Evolutionary conservation across 2,329 filamentous ascomycete genomes (phyloP), one percentile per base, ranked within the genome.

Genomic region (Penicillium sp.): DNA sequence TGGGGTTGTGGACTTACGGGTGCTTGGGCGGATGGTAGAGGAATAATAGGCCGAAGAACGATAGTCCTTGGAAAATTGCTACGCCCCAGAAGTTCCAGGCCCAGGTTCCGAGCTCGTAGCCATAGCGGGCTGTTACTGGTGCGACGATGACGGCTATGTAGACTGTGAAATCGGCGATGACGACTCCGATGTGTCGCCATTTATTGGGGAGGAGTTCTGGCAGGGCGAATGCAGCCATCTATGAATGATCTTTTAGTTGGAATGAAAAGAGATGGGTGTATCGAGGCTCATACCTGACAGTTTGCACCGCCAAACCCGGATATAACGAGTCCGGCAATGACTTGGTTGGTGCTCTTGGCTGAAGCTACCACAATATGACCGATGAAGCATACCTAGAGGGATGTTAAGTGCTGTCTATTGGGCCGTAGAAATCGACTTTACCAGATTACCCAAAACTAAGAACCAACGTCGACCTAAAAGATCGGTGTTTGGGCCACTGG

Each of bases 121-220:
- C 75, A 59, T 74, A 80, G 16, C 77, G 67, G 16, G 73, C 78
- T 10, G 75, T 76, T 9, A 81, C 75, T 3, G 78, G 78, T 0
- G 72, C 77, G 4, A 80, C 70, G 25, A 80, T 73, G 10, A 80
- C 77, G 2, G 75, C 73, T 51, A 81, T 67, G 45, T 77, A 77
- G 14, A 77, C 74, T 3, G 71, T 71, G 22, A 72, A 60, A 59
- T 78, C 76, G 4, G 77, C 76, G 42, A 80, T 67, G 2, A 76
- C 73, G 52, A 79, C 73, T 35, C 71, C 74, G 30, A 74, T 76
- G 59, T 79, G 75, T 50, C 77, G 65, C 76, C 77, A 80, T 61
- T 80, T 80, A 65, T 80, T 80, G 0, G 77, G 77, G 2, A 81
- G 70, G 22, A 81, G 71, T 57, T 80, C 77, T 6, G 77, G 75